phyloP scores from a whole-genome alignment of 75 land plant genomes.

The Selaginella moellendorffii region DNA sequence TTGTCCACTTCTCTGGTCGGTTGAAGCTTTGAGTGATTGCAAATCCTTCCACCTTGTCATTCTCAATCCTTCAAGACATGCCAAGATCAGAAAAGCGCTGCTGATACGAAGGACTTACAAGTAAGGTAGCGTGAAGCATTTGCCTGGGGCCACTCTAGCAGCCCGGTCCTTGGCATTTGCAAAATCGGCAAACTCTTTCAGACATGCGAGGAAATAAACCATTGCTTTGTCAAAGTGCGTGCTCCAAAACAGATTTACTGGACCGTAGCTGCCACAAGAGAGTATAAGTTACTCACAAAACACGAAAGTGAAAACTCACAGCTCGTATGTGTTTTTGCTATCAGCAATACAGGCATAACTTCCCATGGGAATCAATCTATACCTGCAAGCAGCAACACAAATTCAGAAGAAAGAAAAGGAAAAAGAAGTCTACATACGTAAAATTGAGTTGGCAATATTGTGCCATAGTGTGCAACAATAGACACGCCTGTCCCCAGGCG shows the following conservation, averaged over 20 bases:
- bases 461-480: slow-evolving; percentile 84
- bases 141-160: slow-evolving; percentile 57
- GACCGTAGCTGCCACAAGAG: slow-evolving; percentile 62
- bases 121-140: slow-evolving; percentile 85
- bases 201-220: slow-evolving; percentile 74
- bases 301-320: slow-evolving; percentile 44
- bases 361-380: slow-evolving; percentile 60
- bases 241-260: slow-evolving; percentile 98
- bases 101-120: slow-evolving; percentile 33
- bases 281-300: background rate
- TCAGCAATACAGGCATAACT: slow-evolving; percentile 87
- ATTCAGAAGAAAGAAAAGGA: background rate
- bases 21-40: slow-evolving; percentile 97
- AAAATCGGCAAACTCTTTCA: slow-evolving; percentile 93
- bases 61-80: slow-evolving; percentile 63
- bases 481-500: slow-evolving; percentile 99
- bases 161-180: slow-evolving; percentile 67
- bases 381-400: background rate
- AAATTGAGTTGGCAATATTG: slow-evolving; percentile 72
- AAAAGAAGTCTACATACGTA: slow-evolving; percentile 44
- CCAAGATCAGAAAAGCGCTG: background rate
- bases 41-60: slow-evolving; percentile 71
- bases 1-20: slow-evolving; percentile 94
- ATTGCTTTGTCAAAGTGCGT: slow-evolving; percentile 98
- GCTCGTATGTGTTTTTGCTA: slow-evolving; percentile 66